Percentiles rank a stretch among this genome's conserved stretches.
Conservation (phyloP, 139 green algal species). For the Microglena sp. region DNA sequence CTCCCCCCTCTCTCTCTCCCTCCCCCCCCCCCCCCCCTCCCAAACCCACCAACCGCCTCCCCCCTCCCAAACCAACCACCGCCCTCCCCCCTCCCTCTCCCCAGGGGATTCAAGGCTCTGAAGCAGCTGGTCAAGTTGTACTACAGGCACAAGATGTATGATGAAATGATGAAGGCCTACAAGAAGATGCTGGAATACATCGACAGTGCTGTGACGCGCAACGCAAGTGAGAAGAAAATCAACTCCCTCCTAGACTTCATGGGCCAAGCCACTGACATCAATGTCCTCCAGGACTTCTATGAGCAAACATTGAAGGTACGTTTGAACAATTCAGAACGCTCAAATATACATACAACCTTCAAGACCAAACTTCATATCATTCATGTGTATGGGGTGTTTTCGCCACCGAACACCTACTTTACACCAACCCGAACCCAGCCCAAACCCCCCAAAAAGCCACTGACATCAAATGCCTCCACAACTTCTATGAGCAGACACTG, state of each 20-base stretch:
- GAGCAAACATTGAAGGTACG: slow-evolving; percentile 67
- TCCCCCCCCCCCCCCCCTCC: too few relatives aligned
- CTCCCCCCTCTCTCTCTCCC: too few relatives aligned
- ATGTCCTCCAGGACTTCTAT: slow-evolving; percentile 90
- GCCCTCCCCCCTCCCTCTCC: too few relatives aligned
- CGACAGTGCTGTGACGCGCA: slow-evolving; percentile 78
- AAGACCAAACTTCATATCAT: too few relatives aligned
- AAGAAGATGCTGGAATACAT: slow-evolving; percentile 85
- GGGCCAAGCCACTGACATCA: slow-evolving; percentile 51
- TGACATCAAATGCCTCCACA: slow-evolving; percentile 69
- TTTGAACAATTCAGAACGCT: slow-evolving; percentile 26
- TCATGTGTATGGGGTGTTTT: too few relatives aligned
- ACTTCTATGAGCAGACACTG: slow-evolving; percentile 94
- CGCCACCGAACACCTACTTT: too few relatives aligned
- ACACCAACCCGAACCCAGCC: too few relatives aligned
- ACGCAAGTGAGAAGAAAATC: slow-evolving; percentile 97
- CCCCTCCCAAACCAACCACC: too few relatives aligned
- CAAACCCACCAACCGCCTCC: too few relatives aligned
- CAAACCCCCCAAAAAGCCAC: too few relatives aligned
- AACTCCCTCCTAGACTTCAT: slow-evolving; percentile 94
- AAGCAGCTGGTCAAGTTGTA: slow-evolving; percentile 98
- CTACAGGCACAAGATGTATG: slow-evolving; percentile 55
- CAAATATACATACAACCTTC: neutral
- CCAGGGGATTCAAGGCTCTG: slow-evolving; percentile 96
- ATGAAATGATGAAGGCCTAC: slow-evolving; percentile 86